Conservation (phyloP, 768 basidiomycete species). For the Plicaturopsis crispa region DNA sequence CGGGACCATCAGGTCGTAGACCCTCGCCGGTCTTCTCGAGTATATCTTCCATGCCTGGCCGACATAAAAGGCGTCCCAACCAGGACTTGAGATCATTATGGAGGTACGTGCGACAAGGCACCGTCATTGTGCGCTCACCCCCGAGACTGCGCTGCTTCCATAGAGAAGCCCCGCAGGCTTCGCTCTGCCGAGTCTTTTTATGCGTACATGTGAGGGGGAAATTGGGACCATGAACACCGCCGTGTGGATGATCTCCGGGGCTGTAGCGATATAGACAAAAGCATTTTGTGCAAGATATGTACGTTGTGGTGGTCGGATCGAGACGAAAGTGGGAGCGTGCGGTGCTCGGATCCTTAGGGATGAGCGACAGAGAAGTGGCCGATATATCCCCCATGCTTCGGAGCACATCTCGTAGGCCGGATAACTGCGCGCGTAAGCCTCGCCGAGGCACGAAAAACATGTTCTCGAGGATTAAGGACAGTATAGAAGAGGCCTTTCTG, state of each 20-base stretch:
- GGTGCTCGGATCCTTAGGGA: too few species aligned
- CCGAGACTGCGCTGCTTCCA: too few species aligned
- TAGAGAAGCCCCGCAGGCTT: too few species aligned
- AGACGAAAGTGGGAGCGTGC: conserved; percentile 10
- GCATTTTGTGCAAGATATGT: conserved; percentile 17
- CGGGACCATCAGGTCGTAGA: conserved; percentile 5
- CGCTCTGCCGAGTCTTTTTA: too few species aligned
- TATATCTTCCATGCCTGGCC: conserved; percentile 18
- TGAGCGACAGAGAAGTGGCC: conserved; percentile 7
- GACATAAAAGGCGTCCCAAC: conserved; percentile 17
- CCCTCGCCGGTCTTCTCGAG: too few species aligned
- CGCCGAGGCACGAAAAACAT: conserved; percentile 14
- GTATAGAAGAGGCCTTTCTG: conserved; percentile 1
- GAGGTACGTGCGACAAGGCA: conserved; percentile 11
- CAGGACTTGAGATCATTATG: conserved; percentile 17
- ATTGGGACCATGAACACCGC: too few species aligned
- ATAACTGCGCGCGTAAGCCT: conserved; percentile 13
- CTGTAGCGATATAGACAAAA: conserved; percentile 12
- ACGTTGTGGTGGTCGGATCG: conserved; percentile 14
- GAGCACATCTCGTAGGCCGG: conserved; percentile 13
- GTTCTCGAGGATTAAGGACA: conserved; percentile 13
- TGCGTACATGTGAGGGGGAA: too few species aligned
- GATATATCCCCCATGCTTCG: conserved; percentile 11
- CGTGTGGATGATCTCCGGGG: too few species aligned
- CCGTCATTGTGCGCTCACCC: not conserved